These are phyloP conservation scores for Fusarium abutilonis DNA, from an alignment of 2,329 filamentous ascomycete species.

Conservation along the genomic window DNA sequence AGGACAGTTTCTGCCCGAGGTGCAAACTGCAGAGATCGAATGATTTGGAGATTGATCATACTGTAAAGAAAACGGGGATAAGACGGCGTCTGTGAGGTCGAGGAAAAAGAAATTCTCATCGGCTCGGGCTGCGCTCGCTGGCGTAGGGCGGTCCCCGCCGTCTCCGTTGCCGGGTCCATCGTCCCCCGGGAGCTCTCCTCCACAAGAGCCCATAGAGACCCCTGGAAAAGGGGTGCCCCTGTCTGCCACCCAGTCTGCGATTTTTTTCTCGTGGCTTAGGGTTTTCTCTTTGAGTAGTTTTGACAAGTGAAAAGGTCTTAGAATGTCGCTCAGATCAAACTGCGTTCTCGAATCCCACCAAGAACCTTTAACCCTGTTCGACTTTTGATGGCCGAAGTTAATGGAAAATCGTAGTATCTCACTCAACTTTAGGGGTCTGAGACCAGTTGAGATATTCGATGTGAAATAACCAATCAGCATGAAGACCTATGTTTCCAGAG, in stretches of 20 bases:
- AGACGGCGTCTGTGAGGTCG: constrained; percentile 20
- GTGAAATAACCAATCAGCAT: constrained; percentile 37
- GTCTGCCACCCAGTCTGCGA: constrained; percentile 37
- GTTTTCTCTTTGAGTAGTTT: constrained; percentile 15
- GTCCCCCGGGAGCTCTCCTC: constrained; percentile 30
- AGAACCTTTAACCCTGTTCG: neutral
- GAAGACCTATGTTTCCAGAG: constrained; percentile 33
- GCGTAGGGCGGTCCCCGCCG: constrained; percentile 19
- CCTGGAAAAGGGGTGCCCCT: constrained; percentile 35
- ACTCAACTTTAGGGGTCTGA: constrained; percentile 23
- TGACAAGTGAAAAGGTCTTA: neutral
- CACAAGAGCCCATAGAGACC: constrained; percentile 36
- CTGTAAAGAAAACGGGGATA: constrained; percentile 30
- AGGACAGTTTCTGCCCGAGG: constrained; percentile 21
- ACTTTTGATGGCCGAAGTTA: constrained; percentile 5
- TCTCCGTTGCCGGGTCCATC: constrained; percentile 27
- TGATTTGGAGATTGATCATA: constrained; percentile 22
- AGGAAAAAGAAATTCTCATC: constrained; percentile 27
- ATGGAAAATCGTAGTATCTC: constrained; percentile 24
- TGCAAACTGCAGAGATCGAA: constrained; percentile 22
- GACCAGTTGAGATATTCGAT: constrained; percentile 20
- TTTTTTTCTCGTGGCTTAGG: constrained; percentile 10
- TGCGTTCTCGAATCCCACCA: constrained; percentile 3
- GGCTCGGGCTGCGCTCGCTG: constrained; percentile 26
- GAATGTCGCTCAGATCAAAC: constrained; percentile 1